Evolutionary conservation across 148 eudicot species (phyloP), one percentile per base, ranked within the genome.

Genomic region (Arctostaphylos glauca): DNA sequence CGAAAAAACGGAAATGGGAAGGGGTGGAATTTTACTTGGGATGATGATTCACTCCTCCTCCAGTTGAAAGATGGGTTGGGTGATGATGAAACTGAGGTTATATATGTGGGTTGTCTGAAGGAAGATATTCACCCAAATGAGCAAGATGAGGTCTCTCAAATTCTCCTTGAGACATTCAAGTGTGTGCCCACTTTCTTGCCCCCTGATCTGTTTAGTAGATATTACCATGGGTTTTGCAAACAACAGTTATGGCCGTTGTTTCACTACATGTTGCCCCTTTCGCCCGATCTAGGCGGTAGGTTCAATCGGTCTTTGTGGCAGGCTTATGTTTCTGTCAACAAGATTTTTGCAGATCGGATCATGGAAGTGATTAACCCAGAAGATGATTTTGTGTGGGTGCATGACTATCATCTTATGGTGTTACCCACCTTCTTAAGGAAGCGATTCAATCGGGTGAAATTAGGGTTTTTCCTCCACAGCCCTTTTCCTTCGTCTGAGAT

Each of bases 331-430:
- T 89, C 91, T 2, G 91, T 89, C 15, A 89, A 89, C 75, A 89
- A 89, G 87, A 87, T 85, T 73, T 89, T 89, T n/a, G 91, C 91
- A 0, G 91, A 89, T 77, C 87, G 89, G 81, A 89, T 89, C 74
- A 89, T 89, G 91, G 91, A 89, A 77, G 91, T 89, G 86, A 89
- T 89, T 52, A 89, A 87, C 12, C 91, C 91, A 6, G 91, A 89
- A 83, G 91, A 89, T 31, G 91, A 89, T 80, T 89, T 83, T 49
- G 91, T 89, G 19, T 89, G 91, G 91, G 84, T 89, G 9, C 89
- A 89, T 50, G 91, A 89, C 74, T 89, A 89, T 77, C 91, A 89
- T 81, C 84, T 89, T 3, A 89, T 89, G 91, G 89, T 86, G 38
- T 84, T 89, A 56, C 91, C 91, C n/a, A 87, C 91, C 5, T 89